These are phyloP conservation scores for Russula sp. DNA, from an alignment of 768 basidiomycete species.

Conservation along the genomic window DNA sequence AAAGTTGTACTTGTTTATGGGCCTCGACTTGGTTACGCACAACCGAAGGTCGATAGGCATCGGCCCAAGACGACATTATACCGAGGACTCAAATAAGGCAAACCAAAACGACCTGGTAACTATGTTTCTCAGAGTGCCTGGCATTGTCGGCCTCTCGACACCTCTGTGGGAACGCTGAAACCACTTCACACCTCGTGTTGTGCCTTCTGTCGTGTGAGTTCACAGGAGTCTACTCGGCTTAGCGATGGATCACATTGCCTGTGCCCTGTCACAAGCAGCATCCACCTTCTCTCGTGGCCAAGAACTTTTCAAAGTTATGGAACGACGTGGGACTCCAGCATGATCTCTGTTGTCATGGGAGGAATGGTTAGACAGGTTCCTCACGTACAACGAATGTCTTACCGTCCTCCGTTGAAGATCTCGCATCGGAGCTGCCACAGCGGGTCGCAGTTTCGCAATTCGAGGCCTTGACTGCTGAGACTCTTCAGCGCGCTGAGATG, in stretches of 20 bases:
- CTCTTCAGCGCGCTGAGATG: slow-evolving; percentile 3
- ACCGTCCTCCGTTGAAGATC: slow-evolving; percentile 6
- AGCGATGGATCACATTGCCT: not conserved
- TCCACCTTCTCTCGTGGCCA: slow-evolving; percentile 8
- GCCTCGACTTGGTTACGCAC: not conserved
- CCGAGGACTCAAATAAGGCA: not conserved
- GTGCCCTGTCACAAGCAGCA: slow-evolving; percentile 5
- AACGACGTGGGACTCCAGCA: not conserved
- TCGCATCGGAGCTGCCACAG: slow-evolving; percentile 3
- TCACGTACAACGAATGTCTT: not conserved
- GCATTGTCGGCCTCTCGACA: not conserved
- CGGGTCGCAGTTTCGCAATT: slow-evolving; percentile 7
- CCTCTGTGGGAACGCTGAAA: not conserved
- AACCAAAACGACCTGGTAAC: not conserved
- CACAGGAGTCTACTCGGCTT: not conserved
- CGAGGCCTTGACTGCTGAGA: slow-evolving; percentile 4
- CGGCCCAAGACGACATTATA: not conserved
- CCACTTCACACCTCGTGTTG: not conserved
- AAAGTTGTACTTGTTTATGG: not conserved
- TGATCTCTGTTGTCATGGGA: slow-evolving; percentile 5
- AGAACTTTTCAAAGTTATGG: not conserved
- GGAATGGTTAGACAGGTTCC: not conserved
- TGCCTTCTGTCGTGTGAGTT: not conserved
- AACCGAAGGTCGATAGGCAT: not conserved
- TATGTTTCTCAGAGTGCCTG: not conserved